phyloP scores from a whole-genome alignment of 768 basidiomycete species.

The Thelephora aurantiotincta region DNA sequence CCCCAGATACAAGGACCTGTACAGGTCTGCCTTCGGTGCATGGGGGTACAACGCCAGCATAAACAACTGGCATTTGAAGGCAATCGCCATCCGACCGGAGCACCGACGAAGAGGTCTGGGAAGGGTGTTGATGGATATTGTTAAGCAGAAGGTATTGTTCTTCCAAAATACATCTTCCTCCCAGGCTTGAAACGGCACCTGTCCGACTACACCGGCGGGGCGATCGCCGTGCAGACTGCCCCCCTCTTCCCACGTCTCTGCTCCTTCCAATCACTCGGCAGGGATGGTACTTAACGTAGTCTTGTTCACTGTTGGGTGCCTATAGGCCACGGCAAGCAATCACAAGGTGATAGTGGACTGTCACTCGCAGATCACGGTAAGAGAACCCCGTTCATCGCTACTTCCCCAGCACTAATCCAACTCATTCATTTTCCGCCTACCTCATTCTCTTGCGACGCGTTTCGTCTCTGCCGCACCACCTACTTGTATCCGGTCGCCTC shows the following conservation, averaged over 20 bases:
- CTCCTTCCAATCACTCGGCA: too few species aligned
- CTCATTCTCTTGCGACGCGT: too few species aligned
- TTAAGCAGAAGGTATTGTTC: constrained; percentile 7
- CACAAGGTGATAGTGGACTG: not conserved
- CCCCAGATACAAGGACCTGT: constrained; percentile 10
- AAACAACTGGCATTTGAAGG: constrained; percentile 8
- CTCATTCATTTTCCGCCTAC: too few species aligned
- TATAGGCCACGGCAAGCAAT: not conserved
- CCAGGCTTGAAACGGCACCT: too few species aligned
- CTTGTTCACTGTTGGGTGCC: not conserved
- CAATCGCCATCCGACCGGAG: constrained; percentile 9
- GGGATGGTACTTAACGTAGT: too few species aligned
- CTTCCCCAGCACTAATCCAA: too few species aligned
- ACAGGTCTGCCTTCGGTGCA: constrained; percentile 4
- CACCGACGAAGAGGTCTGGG: constrained; percentile 8
- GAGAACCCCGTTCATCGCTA: too few species aligned
- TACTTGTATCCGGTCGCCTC: too few species aligned
- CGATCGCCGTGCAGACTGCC: too few species aligned
- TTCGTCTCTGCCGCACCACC: too few species aligned
- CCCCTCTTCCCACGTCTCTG: too few species aligned
- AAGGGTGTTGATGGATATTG: constrained; percentile 4
- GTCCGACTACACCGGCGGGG: too few species aligned
- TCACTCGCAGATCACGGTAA: not conserved
- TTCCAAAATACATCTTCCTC: not conserved
- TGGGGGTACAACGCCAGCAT: constrained; percentile 5